A percentile compares a stretch with the other conserved stretches of the same genome.
Conservation (phyloP, 164 flowering plant genomes). For the Sextonia rubra region DNA sequence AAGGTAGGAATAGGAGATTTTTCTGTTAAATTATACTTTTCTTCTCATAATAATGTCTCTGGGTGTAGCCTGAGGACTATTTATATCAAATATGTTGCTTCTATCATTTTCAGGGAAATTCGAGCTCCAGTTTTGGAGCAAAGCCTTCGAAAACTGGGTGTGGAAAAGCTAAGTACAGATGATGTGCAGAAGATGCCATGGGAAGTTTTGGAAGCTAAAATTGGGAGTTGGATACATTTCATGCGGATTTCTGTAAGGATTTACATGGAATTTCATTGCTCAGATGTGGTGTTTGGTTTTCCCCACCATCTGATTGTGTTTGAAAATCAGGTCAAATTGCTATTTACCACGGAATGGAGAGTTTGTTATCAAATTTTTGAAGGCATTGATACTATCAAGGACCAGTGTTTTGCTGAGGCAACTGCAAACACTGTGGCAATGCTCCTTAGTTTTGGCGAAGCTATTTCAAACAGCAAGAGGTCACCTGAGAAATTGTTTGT, state of each 20-base stretch:
- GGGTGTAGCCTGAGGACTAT: too few relatives aligned
- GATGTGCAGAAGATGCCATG: constrained; percentile 98
- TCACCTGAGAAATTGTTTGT: constrained; percentile 96
- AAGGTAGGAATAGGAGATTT: too few relatives aligned
- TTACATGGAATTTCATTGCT: neutral
- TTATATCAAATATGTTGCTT: too few relatives aligned
- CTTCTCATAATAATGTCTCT: too few relatives aligned
- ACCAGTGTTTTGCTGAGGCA: constrained; percentile 85
- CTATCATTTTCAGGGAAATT: constrained; percentile 46
- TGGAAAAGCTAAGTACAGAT: constrained; percentile 80
- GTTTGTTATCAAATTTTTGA: constrained; percentile 88
- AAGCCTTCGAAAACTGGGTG: constrained; percentile 82
- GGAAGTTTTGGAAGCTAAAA: constrained; percentile 92
- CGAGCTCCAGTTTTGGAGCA: constrained; percentile 80
- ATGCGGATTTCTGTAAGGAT: constrained; percentile 84
- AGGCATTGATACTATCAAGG: constrained; percentile 61
- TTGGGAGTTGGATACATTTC: constrained; percentile 87
- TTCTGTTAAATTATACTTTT: too few relatives aligned
- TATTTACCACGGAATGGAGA: constrained; percentile 80
- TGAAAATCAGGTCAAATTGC: constrained; percentile 74
- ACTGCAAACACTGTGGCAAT: constrained; percentile 70
- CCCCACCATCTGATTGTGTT: constrained; percentile 3
- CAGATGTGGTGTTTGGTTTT: constrained; percentile 1
- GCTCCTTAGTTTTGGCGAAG: constrained; percentile 97
- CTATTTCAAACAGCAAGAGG: constrained; percentile 94